Evolutionary conservation across 495 filamentous ascomycete genomes (phyloP), one percentile per base, ranked within the genome.

Genomic region (Penicillium arizonense): DNA sequence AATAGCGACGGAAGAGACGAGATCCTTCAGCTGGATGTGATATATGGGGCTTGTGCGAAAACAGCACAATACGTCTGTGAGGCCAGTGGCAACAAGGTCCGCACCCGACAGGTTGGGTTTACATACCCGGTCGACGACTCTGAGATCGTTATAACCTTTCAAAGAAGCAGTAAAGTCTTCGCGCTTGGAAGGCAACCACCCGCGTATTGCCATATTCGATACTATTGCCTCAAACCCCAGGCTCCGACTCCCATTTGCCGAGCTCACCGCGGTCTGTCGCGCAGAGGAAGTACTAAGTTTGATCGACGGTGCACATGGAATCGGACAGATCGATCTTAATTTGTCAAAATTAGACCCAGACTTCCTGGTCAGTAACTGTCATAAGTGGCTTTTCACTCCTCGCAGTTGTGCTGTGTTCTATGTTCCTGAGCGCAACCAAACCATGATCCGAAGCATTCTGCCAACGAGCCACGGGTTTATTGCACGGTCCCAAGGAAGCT

Each of bases 371-470:
- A 80, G 70, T 28, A 94, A 92, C 57, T 79, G 80, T 47, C 88
- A 95, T 67, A 96, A 95, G 71, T 96, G 91, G 90, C 75, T 94
- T 10, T 86, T 81, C 54, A 80, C 82, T 2, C 89, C 90, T 20
- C 79, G 90, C 18, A 81, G 80, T 4, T 90, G 85, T 65, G 88
- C 89, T 4, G 74, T 88, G 0, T 78, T 96, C 37, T 86, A 92
- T 62, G 88, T 93, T 1, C 84, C 88, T 0, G 36, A 68, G n/a
- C 77, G 82, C 7, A 86, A 92, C 58, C 90, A 94, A 56, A 62
- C 59, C 4, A 64, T 91, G 26, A 83, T 94, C n/a, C 79, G 86
- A 7, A 80, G 81, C 26, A 83, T 85, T 5, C 41, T 94, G 30
- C 89, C 91, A 9, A 95, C 73, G 34, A 76, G 73, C 20, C 74